Evolutionary conservation across 768 basidiomycete genomes (phyloP).

Genomic region (Lyophyllum shimeji): DNA sequence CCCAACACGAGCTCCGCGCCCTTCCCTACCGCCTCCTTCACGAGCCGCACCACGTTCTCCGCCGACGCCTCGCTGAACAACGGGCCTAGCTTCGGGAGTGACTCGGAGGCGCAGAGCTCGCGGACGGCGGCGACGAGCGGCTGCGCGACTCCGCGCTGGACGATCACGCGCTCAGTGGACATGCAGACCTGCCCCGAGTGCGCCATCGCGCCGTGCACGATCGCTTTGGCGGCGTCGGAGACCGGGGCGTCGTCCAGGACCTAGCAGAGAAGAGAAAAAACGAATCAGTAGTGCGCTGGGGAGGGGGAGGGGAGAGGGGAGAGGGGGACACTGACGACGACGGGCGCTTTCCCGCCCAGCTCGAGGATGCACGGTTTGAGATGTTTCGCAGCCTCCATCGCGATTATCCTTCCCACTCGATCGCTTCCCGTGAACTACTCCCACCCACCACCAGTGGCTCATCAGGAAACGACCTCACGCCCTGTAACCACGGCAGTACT

Average conservation of each 20-base stretch:
- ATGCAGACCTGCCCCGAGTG: conserved; percentile 60
- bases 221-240: conserved; percentile 49
- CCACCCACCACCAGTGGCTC: neutral
- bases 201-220: conserved; percentile 41
- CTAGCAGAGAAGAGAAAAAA: conserved; percentile 21
- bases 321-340: conserved; percentile 36
- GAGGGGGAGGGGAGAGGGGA: too few relatives aligned
- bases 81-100: conserved; percentile 30
- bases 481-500: conserved; percentile 10
- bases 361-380: conserved; percentile 57
- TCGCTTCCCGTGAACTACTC: conserved; percentile 56
- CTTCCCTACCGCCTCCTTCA: conserved; percentile 40
- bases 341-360: conserved; percentile 55
- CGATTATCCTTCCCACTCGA: conserved; percentile 51
- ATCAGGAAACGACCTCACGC: neutral
- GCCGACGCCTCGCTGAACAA: conserved; percentile 47
- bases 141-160: conserved; percentile 39
- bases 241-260: conserved; percentile 55
- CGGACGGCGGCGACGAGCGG: conserved; percentile 34
- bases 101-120: conserved; percentile 23
- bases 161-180: conserved; percentile 59
- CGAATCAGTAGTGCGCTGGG: neutral
- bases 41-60: conserved; percentile 40
- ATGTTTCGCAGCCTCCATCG: conserved; percentile 52
- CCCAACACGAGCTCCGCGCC: conserved; percentile 50